A percentile compares a stretch with the other conserved stretches of the same genome.
These are phyloP conservation scores for Beauveria rudraprayagi DNA, from an alignment of 2,329 filamentous ascomycete species.

Conservation along the genomic window DNA sequence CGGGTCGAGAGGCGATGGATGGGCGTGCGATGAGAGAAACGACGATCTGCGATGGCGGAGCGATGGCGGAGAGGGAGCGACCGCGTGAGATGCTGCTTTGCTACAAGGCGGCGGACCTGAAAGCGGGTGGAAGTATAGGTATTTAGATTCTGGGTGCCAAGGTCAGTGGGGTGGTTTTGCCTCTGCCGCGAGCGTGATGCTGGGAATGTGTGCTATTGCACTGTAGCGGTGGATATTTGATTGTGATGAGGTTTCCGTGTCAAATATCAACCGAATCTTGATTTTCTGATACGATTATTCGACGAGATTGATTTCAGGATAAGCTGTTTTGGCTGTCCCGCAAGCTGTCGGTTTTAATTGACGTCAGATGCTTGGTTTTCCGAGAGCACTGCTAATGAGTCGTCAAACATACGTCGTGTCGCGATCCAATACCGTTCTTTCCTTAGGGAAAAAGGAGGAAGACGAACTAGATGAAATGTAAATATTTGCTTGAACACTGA, in stretches of 20 bases:
- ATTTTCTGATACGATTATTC: no score
- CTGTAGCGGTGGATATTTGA: neutral
- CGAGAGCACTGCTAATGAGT: no score
- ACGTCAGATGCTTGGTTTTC: neutral
- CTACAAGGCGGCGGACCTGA: neutral
- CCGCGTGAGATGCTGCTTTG: constrained; percentile 3
- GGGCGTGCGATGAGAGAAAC: neutral
- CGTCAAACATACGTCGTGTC: neutral
- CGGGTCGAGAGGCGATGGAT: neutral
- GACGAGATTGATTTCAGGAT: no score
- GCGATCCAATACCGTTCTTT: neutral
- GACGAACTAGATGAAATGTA: no score
- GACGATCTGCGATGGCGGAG: neutral
- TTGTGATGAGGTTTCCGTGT: no score
- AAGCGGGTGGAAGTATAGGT: neutral
- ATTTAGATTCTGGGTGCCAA: neutral
- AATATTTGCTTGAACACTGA: neutral
- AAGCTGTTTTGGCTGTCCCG: neutral
- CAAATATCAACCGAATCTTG: no score
- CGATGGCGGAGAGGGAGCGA: neutral
- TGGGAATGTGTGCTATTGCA: neutral
- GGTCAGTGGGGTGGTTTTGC: neutral
- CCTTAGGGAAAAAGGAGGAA: no score
- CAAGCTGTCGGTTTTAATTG: neutral
- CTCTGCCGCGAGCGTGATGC: neutral